Evolutionary conservation across 208 protist species (phyloP).

Genomic region (Leishmania martiniquensis): DNA sequence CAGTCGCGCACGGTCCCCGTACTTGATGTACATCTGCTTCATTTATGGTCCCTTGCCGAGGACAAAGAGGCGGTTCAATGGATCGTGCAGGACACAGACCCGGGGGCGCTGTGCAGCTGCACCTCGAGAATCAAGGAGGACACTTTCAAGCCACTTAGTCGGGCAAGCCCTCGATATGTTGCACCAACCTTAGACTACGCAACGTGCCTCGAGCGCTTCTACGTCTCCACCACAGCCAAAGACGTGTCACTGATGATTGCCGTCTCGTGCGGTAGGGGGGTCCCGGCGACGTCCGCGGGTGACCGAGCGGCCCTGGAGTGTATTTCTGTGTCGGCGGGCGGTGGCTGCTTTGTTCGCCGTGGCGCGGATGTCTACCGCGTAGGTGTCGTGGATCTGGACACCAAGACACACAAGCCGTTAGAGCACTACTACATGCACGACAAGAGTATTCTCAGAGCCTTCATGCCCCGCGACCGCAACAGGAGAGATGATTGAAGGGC

Average conservation of each 20-base stretch:
- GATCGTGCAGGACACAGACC: conserved; percentile 33
- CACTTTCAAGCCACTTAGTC: background rate
- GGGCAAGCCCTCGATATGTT: background rate
- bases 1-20: conserved; percentile 21
- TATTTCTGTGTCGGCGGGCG: conserved; percentile 7
- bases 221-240: conserved; percentile 67
- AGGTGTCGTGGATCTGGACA: conserved; percentile 75
- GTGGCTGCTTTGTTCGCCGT: conserved; percentile 27
- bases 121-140: background rate
- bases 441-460: conserved; percentile 44
- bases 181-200: conserved; percentile 37
- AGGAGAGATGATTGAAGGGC: background rate
- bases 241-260: conserved; percentile 72
- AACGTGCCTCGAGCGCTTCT: conserved; percentile 64
- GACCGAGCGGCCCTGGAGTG: conserved; percentile 1
- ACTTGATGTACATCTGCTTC: conserved; percentile 68
- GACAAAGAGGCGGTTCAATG: conserved; percentile 40
- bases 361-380: conserved; percentile 44
- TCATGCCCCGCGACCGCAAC: conserved; percentile 16
- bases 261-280: conserved; percentile 26
- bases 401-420: conserved; percentile 71
- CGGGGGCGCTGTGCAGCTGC: conserved; percentile 24
- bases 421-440: conserved; percentile 65
- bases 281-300: conserved; percentile 5
- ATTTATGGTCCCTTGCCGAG: conserved; percentile 49